Evolutionary conservation across 2,329 filamentous ascomycete species (phyloP), one percentile per base, ranked within the genome.

Genomic region (Mycosphaerella sp.): DNA sequence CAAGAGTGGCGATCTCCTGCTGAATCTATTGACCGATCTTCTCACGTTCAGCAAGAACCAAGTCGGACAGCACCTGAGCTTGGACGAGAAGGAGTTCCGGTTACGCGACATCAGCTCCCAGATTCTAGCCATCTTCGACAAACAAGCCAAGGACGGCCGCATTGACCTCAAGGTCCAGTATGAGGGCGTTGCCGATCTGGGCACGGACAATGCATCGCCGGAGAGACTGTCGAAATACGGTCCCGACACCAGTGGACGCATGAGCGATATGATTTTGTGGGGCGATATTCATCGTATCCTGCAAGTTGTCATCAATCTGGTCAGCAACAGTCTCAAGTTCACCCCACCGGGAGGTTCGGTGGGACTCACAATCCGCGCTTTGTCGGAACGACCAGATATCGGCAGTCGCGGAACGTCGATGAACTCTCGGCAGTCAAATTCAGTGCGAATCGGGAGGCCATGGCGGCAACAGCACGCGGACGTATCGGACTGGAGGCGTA

Each of bases 31-130:
- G 6, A 93, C 93, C 36, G 90, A 96, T 71, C 75, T 96, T 3
- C 72, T 96, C 35, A 95, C 87, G 32, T 96, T 96, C 70, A 93
- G 87, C 65, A 95, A 95, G 70, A 95, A 96, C 63, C 89, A 95
- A 68, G 89, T 95, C 44, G 89, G 89, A 2, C 87, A 94, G 61
- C 83, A 90, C 55, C 73, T 95, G 39, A 84, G 75, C 36, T 74
- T 95, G 1, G 89, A 95, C 60, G 85, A 94, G 66, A 87, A 81
- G 55, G 89, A 95, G 61, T 96, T 96, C 62, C 77, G 85, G 7
- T 66, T 96, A 25, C 82, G 83, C n/a, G 89, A 96, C 57, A 82
- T 95, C 55, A 84, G 84, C 55, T 84, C 86, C 0, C 90, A 96
- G 67, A 77, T 95, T 10, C 69, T 86, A 14, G 86, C 87, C 6